Conservation (phyloP, 257 asterid genomes). For the Lycium ferocissimum region DNA sequence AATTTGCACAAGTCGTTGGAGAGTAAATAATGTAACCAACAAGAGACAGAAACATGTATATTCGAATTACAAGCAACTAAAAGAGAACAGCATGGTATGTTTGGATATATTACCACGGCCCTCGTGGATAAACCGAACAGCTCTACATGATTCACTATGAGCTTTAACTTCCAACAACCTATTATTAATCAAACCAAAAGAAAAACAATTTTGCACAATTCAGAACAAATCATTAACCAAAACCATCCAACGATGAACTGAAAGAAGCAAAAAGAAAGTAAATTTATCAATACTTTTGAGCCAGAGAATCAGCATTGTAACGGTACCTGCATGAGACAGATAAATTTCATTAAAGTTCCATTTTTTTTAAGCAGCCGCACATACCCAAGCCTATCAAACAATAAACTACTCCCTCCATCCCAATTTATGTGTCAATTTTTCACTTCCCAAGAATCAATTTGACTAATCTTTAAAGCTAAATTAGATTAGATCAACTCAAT, state of each 20-base stretch:
- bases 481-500: too few species aligned
- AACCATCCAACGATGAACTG: not conserved
- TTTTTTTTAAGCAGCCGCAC: not conserved
- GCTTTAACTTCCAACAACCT: slow-evolving; percentile 79
- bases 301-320: slow-evolving; percentile 65
- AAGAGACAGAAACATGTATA: not conserved
- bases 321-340: slow-evolving; percentile 54
- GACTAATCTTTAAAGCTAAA: too few species aligned
- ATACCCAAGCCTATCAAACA: not conserved
- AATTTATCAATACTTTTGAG: slow-evolving; percentile 54
- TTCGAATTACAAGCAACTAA: not conserved
- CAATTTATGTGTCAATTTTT: too few species aligned
- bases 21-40: not conserved
- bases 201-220: not conserved
- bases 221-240: slow-evolving; percentile 25
- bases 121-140: slow-evolving; percentile 82
- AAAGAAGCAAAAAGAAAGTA: not conserved
- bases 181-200: not conserved
- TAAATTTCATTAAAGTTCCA: not conserved
- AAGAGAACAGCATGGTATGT: not conserved
- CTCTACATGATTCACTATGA: slow-evolving; percentile 86
- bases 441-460: too few species aligned
- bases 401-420: not conserved
- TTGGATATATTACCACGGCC: slow-evolving; percentile 68
- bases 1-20: not conserved